phyloP scores from a whole-genome alignment of 371 early-diverging fungal species.

The Catenaria anguillulae region DNA sequence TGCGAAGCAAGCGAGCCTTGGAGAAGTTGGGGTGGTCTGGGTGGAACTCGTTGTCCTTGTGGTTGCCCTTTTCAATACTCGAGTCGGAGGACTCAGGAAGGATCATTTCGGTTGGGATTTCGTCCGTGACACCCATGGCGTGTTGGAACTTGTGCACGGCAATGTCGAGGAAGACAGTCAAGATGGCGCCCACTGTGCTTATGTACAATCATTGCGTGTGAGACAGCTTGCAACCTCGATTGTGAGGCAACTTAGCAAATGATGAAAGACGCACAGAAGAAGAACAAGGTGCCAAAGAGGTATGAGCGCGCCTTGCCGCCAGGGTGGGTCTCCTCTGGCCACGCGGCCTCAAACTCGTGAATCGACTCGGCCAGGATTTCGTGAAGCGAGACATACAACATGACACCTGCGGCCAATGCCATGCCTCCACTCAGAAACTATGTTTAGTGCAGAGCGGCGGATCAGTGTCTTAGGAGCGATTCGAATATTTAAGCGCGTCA shows the following conservation, averaged over 20 bases:
- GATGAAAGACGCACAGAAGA: no score
- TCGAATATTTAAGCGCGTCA: no score
- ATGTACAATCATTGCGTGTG: neutral
- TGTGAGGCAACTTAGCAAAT: no score
- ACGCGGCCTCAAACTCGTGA: neutral
- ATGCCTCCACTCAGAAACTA: neutral
- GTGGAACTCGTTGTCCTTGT: neutral
- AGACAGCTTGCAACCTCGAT: no score
- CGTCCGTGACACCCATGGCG: neutral
- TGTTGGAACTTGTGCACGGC: neutral
- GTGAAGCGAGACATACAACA: slow-evolving; percentile 9
- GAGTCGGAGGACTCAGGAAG: neutral
- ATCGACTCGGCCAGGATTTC: slow-evolving; percentile 7
- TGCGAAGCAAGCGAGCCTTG: neutral
- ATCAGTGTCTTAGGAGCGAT: no score
- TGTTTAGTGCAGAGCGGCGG: no score
- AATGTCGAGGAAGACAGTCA: neutral
- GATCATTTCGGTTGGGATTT: no score
- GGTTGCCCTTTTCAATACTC: neutral
- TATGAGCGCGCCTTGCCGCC: neutral
- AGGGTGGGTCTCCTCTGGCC: neutral
- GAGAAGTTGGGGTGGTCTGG: neutral
- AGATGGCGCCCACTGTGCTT: slow-evolving; percentile 1
- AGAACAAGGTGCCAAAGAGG: neutral
- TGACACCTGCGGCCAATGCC: slow-evolving; percentile 11